These are phyloP conservation scores for Casuarina equisetifolia DNA, from an alignment of 306 rosid genomes.

Conservation along the genomic window DNA sequence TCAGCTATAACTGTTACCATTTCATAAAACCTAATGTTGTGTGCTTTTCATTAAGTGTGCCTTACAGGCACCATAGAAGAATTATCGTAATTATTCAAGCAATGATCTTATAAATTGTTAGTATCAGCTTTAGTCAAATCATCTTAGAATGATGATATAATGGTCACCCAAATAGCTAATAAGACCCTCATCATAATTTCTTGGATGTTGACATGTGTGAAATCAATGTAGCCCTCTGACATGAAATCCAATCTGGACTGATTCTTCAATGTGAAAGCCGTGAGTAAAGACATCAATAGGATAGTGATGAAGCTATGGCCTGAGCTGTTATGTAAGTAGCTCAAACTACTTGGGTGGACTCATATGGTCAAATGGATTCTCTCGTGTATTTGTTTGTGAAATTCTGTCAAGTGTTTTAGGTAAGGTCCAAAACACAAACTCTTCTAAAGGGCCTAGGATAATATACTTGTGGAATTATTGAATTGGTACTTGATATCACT, in stretches of 20 bases:
- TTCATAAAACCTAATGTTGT: neutral
- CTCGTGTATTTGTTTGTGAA: neutral
- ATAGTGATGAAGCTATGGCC: neutral
- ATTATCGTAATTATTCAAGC: neutral
- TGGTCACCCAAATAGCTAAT: neutral
- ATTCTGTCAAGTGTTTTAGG: neutral
- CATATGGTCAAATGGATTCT: neutral
- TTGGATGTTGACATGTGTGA: neutral
- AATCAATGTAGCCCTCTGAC: neutral
- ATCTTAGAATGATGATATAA: neutral
- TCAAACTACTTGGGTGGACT: neutral
- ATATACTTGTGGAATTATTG: neutral
- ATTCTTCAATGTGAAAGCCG: neutral
- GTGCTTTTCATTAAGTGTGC: neutral
- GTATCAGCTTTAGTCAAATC: neutral
- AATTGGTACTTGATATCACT: neutral
- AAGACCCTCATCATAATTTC: neutral
- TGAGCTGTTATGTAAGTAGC: neutral
- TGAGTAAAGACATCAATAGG: neutral
- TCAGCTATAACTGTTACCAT: neutral
- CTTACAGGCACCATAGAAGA: neutral
- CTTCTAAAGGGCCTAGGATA: neutral
- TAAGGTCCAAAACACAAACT: neutral
- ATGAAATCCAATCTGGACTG: neutral
- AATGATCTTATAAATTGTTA: neutral